Conservation (phyloP, 2,329 filamentous ascomycete species). For the Orbilia javanica region DNA sequence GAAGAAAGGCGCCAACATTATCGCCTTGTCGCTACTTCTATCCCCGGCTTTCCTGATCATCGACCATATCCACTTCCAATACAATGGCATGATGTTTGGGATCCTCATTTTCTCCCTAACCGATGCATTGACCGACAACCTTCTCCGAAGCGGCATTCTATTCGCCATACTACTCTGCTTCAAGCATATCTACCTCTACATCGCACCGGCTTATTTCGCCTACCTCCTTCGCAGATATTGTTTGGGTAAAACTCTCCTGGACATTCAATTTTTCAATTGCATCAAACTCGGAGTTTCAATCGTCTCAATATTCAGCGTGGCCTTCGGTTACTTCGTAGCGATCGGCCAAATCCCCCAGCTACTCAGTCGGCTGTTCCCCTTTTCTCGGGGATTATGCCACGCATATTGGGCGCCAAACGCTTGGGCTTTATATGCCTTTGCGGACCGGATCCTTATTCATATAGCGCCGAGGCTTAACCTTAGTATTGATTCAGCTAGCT, state of each 20-base stretch:
- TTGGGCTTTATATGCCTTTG: slow-evolving; percentile 96
- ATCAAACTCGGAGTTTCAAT: slow-evolving; percentile 85
- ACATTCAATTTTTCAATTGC: slow-evolving; percentile 81
- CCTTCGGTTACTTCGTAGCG: slow-evolving; percentile 88
- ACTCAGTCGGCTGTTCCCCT: slow-evolving; percentile 87
- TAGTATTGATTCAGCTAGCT: slow-evolving; percentile 77
- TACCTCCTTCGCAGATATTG: slow-evolving; percentile 92
- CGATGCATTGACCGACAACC: slow-evolving; percentile 79
- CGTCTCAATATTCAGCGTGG: slow-evolving; percentile 77
- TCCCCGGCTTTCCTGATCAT: slow-evolving; percentile 96
- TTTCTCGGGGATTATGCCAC: slow-evolving; percentile 92
- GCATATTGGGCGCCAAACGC: slow-evolving; percentile 98
- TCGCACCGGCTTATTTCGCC: slow-evolving; percentile 95
- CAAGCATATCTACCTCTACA: slow-evolving; percentile 98
- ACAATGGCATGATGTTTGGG: slow-evolving; percentile 97
- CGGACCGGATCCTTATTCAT: slow-evolving; percentile 84
- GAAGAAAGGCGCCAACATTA: slow-evolving; percentile 77
- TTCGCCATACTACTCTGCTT: slow-evolving; percentile 90
- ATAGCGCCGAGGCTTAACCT: slow-evolving; percentile 86
- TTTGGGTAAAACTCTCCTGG: slow-evolving; percentile 81
- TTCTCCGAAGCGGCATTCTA: slow-evolving; percentile 81
- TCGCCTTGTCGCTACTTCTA: slow-evolving; percentile 87
- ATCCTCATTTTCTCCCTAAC: slow-evolving; percentile 88
- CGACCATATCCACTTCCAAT: slow-evolving; percentile 98
- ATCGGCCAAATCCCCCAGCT: slow-evolving; percentile 88